A percentile compares a stretch with the other conserved stretches of the same genome.
phyloP scores from a whole-genome alignment of 2,329 filamentous ascomycete species.

The Pestalotiopsis sp. region DNA sequence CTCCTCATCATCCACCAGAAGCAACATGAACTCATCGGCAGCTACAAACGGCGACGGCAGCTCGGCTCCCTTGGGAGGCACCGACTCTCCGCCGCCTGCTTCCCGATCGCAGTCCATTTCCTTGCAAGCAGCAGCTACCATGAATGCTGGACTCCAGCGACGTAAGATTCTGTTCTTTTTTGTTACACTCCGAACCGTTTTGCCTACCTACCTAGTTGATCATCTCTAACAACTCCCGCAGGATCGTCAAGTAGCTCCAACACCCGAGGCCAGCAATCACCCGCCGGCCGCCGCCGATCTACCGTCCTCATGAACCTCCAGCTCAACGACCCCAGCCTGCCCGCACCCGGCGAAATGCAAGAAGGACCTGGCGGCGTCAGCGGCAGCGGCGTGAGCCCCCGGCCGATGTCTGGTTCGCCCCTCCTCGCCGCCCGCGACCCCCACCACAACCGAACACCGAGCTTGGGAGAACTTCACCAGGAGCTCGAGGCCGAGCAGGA shows the following conservation, averaged over 20 bases:
- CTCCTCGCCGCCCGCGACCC: slow-evolving; percentile 49
- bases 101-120: slow-evolving; percentile 69
- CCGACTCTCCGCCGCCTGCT: slow-evolving; percentile 61
- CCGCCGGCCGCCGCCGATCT: slow-evolving; percentile 63
- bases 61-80: slow-evolving; percentile 26
- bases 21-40: slow-evolving; percentile 36
- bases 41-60: slow-evolving; percentile 28
- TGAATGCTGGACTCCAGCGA: slow-evolving; percentile 75
- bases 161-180: slow-evolving; percentile 41
- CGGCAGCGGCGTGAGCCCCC: slow-evolving; percentile 34
- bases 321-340: slow-evolving; percentile 70
- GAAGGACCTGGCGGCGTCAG: slow-evolving; percentile 40
- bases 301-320: slow-evolving; percentile 74
- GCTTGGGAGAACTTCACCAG: slow-evolving; percentile 76
- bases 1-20: slow-evolving; percentile 35
- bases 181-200: background rate
- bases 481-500: slow-evolving; percentile 81
- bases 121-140: slow-evolving; percentile 74
- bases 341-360: slow-evolving; percentile 70
- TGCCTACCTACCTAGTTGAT: background rate
- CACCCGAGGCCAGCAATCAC: slow-evolving; percentile 45
- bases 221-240: slow-evolving; percentile 22
- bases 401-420: slow-evolving; percentile 50
- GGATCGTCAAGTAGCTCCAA: slow-evolving; percentile 58
- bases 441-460: slow-evolving; percentile 68